phyloP scores from a whole-genome alignment of 306 rosid species.

The Vigna hirtella region DNA sequence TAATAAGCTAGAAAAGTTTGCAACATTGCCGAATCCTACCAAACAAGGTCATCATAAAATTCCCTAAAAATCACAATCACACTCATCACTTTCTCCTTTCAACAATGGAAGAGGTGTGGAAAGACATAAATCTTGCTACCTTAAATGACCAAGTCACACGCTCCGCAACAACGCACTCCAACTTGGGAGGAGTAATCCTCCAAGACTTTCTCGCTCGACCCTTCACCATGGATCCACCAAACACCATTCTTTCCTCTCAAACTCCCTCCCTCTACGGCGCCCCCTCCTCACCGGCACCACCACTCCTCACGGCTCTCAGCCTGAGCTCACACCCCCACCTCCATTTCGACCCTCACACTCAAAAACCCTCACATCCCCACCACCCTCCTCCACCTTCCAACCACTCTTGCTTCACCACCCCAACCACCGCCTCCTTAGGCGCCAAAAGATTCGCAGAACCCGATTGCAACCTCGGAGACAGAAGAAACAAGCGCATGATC shows the following conservation, averaged over 20 bases:
- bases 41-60: background rate
- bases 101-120: slow-evolving; percentile 84
- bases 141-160: slow-evolving; percentile 34
- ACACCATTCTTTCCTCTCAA: background rate
- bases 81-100: background rate
- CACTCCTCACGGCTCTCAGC: slow-evolving; percentile 57
- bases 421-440: background rate
- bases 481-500: slow-evolving; percentile 82
- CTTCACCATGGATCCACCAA: slow-evolving; percentile 47
- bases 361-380: background rate
- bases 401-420: background rate
- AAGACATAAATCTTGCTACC: slow-evolving; percentile 64
- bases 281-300: slow-evolving; percentile 20
- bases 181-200: slow-evolving; percentile 45
- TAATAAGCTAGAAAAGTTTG: background rate
- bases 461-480: slow-evolving; percentile 36
- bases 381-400: background rate
- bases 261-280: slow-evolving; percentile 30
- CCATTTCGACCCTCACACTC: slow-evolving; percentile 12
- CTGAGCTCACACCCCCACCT: slow-evolving; percentile 50
- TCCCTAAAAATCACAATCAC: background rate
- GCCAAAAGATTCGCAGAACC: slow-evolving; percentile 53
- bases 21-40: background rate
- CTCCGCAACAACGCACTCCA: background rate
- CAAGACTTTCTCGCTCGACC: slow-evolving; percentile 78